Evolutionary conservation across 129 eudicot genomes (phyloP).

Genomic region (Artemisia annua): DNA sequence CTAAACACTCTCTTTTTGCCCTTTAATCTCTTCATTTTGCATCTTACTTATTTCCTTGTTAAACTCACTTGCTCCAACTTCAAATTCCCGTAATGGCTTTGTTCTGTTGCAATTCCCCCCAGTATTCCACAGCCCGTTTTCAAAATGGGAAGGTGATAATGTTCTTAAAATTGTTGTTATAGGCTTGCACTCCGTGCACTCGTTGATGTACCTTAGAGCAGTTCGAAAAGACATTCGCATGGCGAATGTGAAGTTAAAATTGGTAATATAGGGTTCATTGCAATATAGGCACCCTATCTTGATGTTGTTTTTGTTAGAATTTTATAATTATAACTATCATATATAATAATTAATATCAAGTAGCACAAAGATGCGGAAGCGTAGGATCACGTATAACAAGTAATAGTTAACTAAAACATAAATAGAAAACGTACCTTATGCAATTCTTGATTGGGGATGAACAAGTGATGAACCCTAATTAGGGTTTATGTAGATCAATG

Average conservation of each 20-base stretch:
- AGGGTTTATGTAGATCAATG: too few relatives aligned
- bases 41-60: constrained; percentile 33
- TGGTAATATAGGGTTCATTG: constrained; percentile 36
- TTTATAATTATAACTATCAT: too few relatives aligned
- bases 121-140: constrained; percentile 72
- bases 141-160: constrained; percentile 75
- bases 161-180: constrained; percentile 54
- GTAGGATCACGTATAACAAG: too few relatives aligned
- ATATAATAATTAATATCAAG: too few relatives aligned
- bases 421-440: too few relatives aligned
- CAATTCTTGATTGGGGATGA: too few relatives aligned
- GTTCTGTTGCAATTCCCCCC: constrained; percentile 80
- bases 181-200: constrained; percentile 44
- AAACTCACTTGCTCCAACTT: constrained; percentile 34
- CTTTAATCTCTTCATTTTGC: constrained; percentile 45
- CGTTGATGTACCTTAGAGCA: constrained; percentile 38
- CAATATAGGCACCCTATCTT: constrained; percentile 65
- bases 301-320: constrained; percentile 1
- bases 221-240: constrained; percentile 58
- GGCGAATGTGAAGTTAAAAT: constrained; percentile 31
- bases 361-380: too few relatives aligned
- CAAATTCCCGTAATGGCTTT: constrained; percentile 42
- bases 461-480: too few relatives aligned
- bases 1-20: constrained; percentile 22
- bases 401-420: too few relatives aligned